Base-by-base conservation (phyloP, 805 yeast genomes). In the Hanseniaspora thailandica region DNA sequence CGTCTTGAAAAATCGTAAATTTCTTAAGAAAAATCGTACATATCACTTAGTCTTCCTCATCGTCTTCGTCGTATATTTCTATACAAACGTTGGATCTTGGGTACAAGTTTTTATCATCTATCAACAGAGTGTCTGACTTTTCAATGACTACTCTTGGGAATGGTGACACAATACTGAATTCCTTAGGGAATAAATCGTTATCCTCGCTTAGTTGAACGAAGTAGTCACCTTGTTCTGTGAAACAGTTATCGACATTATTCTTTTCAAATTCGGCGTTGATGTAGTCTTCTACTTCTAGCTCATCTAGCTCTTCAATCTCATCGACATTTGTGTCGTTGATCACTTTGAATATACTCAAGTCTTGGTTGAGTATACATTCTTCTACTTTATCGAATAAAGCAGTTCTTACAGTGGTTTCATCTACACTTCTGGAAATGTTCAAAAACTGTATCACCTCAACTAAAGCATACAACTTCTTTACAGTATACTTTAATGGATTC, bases 71-170 rank as follows among this genome's bases (percentile, higher is more conserved):
- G 17, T 63, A 59, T 5, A 66, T 55, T 58, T 80, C 84, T 4
- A 80, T 75, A 49, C 82, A 65, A 25, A 84, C 59, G 57, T 77
- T 81, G 1, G 88, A 88, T 59, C 74, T 81, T n/a, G 93, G 93
- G 76, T 77, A 80, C n/a, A 84, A 62, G 35, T 74, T 69, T 1
- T 67, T 59, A 35, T 71, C 71, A 31, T 76, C 75, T 30, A 60
- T 62, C 5, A 84, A 63, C 2, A 51, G 25, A 0, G 62, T 60
- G 13, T 61, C 55, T 30, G 68, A 68, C 5, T 60, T 55, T 4
- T 68, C 71, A 15, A 84, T 63, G n/a, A 67, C 65, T 45, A 64
- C 71, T 57, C 86, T 73, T 4, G 88, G 88, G 63, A 80, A 75
- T 2, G 86, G 80, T 3, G 83, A 76, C 2, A 74, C 73, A 33